A percentile compares a stretch with the other conserved stretches of the same genome.
phyloP scores from a whole-genome alignment of 169 alveolate genomes.

The Amoebophrya sp. region DNA sequence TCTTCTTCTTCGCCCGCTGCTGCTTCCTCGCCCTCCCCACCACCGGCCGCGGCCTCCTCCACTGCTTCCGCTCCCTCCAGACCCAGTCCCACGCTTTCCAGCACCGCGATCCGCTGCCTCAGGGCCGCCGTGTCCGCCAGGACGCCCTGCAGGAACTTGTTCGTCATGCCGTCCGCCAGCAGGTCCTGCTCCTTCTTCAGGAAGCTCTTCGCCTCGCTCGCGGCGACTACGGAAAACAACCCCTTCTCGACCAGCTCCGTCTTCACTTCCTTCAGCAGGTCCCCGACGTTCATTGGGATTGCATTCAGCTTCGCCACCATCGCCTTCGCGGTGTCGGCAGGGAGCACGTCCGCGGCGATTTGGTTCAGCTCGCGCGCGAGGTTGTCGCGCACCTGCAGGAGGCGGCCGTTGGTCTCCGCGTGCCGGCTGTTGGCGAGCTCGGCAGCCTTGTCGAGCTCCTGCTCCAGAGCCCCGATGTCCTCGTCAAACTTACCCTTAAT shows the following conservation, averaged over 20 bases:
- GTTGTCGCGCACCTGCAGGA: too few relatives aligned
- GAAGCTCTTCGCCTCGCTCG: not conserved
- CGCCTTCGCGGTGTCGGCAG: not conserved
- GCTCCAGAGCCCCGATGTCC: not conserved
- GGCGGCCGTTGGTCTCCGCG: too few relatives aligned
- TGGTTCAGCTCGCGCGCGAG: too few relatives aligned
- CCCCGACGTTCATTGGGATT: not conserved
- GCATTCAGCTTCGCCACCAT: not conserved
- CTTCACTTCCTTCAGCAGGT: not conserved
- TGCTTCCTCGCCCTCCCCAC: not conserved
- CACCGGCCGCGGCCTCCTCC: not conserved
- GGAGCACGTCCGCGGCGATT: not conserved
- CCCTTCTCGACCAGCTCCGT: too few relatives aligned
- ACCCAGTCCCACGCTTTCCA: not conserved
- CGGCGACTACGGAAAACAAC: too few relatives aligned
- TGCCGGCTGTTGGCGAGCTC: too few relatives aligned
- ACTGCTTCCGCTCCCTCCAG: not conserved
- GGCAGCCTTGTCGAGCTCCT: not conserved
- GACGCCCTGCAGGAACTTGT: not conserved
- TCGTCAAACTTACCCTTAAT: not conserved
- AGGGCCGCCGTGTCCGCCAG: not conserved
- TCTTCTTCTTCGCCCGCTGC: not conserved
- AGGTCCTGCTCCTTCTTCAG: not conserved
- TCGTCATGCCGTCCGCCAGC: not conserved
- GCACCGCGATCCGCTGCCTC: not conserved